Evolutionary conservation across 345 rosid genomes (phyloP), one percentile per base, ranked within the genome.

Genomic region (Linum lewisii): DNA sequence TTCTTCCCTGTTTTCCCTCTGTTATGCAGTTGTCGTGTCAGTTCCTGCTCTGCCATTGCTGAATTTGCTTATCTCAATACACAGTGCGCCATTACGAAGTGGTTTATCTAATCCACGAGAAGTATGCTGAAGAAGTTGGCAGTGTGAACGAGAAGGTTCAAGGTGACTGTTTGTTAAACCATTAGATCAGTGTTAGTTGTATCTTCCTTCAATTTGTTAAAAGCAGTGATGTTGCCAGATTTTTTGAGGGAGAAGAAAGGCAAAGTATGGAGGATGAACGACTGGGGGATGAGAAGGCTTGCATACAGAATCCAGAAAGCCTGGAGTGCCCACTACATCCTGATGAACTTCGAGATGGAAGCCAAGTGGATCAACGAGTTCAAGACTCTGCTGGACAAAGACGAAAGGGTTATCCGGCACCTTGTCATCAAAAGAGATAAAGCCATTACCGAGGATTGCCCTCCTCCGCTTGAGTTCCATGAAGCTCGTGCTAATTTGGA

Each of bases 21-120:
- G 52, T 5, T n/a, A n/a, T n/a, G n/a, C n/a, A n/a, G n/a, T n/a
- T n/a, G n/a, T n/a, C 34, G 34, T 29, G 34, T 29, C 5, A 29
- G 5, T 29, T 29, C 34, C 0, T 29, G 49, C 3, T 57, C 29
- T 38, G 68, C 19, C 58, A 57, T 59, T 13, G 24, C 32, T 45
- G 26, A 8, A 1, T 19, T 7, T 24, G 4, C 10, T 21, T 15
- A 3, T 37, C 26, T 70, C 26, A 63, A 37, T 66, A 5, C 65
- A 64, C 85, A 92, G 96, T 79, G 79, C 88, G 98, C 23, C 96
- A 92, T 74, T 92, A 88, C 45, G 98, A 88, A 67, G 96, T 88
- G 66, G 95, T 92, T 58, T 92, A 88, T 79, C 68, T 92, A 62
- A 79, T 92, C 74, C 98, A 92, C 34, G 98, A 86, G 84, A 88